Evolutionary conservation across 1,139 yeast genomes (phyloP), one percentile per base, ranked within the genome.

Genomic region (Saccharomyces hybrid): DNA sequence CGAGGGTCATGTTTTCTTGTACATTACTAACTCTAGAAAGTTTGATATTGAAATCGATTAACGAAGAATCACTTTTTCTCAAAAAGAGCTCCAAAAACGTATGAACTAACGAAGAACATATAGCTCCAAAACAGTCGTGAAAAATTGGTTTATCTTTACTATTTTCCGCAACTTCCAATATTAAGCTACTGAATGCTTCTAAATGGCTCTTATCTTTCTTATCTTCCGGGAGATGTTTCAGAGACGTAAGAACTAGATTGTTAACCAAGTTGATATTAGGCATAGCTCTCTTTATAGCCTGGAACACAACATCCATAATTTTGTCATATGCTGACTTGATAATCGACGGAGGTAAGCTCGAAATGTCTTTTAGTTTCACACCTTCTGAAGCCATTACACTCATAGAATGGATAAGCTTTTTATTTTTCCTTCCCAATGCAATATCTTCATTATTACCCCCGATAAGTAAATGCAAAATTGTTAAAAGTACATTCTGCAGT

Each of bases 341-440:
- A 14, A 62, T 48, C 1, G 61, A 52, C 6, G 51, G 48, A 7
- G 49, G 52, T 13, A 50, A 5, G 13, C 28, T 44, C 5, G 52
- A 34, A 28, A 63, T 60, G 16, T 63, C 64, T 1, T 49, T 53
- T 3, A 49, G 34, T 5, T 48, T 49, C 4, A 61, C 54, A 7
- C 66, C 66, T 1, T 53, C 56, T 2, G 66, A 57, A 2, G 63
- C 61, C 25, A 62, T 56, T 3, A 63, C 64, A 49, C 57, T 60
- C 41, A 62, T 51, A 0, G 61, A 56, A 46, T 60, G 61, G 23
- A 50, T 30, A 28, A 50, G 53, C n/a, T 52, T 56, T n/a, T 47
- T 51, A 5, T 31, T 47, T 26, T 52, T 38, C 23, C 23, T 38
- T 8, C 7, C 42, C 25, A 8, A 2, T 3, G 11, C 42, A 38